Percentiles rank a stretch among this genome's conserved stretches.
Conservation (phyloP, 2,329 filamentous ascomycete genomes). For the Epichloe sibirici region DNA sequence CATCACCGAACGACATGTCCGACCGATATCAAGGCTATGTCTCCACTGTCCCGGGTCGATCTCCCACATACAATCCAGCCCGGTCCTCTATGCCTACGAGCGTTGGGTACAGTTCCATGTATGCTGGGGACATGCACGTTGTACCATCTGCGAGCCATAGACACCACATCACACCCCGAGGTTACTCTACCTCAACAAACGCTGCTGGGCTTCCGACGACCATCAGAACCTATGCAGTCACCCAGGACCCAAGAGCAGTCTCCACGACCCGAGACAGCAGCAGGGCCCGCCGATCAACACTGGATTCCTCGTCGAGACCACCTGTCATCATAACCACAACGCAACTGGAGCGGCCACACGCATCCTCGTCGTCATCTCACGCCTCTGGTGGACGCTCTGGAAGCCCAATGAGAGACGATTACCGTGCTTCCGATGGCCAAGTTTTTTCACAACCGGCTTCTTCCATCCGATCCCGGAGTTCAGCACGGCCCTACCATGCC, state of each 20-base stretch:
- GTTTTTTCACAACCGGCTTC: slow-evolving; percentile 48
- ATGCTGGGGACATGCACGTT: slow-evolving; percentile 42
- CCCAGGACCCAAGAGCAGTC: slow-evolving; percentile 38
- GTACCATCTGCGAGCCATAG: slow-evolving; percentile 30
- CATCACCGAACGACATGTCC: slow-evolving; percentile 26
- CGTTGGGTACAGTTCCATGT: slow-evolving; percentile 36
- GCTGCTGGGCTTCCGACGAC: slow-evolving; percentile 27
- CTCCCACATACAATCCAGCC: slow-evolving; percentile 35
- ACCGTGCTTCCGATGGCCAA: slow-evolving; percentile 36
- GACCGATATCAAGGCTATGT: slow-evolving; percentile 32
- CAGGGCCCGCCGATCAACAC: slow-evolving; percentile 37
- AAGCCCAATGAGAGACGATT: slow-evolving; percentile 40
- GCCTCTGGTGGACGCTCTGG: slow-evolving; percentile 20
- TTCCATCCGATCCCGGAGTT: slow-evolving; percentile 39
- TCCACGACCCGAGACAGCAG: slow-evolving; percentile 35
- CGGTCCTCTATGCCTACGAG: slow-evolving; percentile 41
- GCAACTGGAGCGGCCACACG: slow-evolving; percentile 29
- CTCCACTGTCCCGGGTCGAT: slow-evolving; percentile 27
- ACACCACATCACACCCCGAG: slow-evolving; percentile 22
- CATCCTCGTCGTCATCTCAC: slow-evolving; percentile 25
- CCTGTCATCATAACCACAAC: slow-evolving; percentile 47
- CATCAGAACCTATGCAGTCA: slow-evolving; percentile 44
- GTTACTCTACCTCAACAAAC: slow-evolving; percentile 22
- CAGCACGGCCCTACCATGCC: slow-evolving; percentile 34
- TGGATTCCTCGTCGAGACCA: slow-evolving; percentile 37